Conservation (phyloP, 2,329 filamentous ascomycete genomes). For the Cladosporium sp. region DNA sequence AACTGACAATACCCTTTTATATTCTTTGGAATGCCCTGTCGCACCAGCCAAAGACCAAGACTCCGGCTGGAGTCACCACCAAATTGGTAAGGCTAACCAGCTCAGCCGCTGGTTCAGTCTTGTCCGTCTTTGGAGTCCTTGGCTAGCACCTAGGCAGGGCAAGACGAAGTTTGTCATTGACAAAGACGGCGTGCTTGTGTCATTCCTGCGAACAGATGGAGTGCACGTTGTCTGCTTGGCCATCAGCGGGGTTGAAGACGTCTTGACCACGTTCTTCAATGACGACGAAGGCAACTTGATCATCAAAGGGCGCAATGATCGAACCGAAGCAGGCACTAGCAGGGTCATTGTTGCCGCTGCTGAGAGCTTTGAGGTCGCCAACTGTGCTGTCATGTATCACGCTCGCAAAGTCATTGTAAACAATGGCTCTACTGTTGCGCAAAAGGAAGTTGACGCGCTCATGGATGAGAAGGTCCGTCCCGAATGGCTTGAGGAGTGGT, state of each 20-base stretch:
- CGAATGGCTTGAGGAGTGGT: conserved; percentile 79
- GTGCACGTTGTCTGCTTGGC: conserved; percentile 71
- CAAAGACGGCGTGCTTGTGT: conserved; percentile 70
- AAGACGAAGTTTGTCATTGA: conserved; percentile 59
- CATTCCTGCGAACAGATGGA: conserved; percentile 68
- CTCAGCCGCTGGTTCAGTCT: conserved; percentile 73
- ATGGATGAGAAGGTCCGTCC: conserved; percentile 44
- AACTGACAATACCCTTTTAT: conserved; percentile 62
- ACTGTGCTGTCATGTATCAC: conserved; percentile 79
- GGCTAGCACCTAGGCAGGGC: conserved; percentile 85
- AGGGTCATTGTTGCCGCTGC: conserved; percentile 66
- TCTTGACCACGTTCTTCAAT: conserved; percentile 63
- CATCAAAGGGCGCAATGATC: conserved; percentile 68
- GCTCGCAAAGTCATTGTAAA: conserved; percentile 58
- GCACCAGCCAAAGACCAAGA: conserved; percentile 49
- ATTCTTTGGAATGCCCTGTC: conserved; percentile 57
- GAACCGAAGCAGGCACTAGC: conserved; percentile 47
- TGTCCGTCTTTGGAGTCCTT: conserved; percentile 72
- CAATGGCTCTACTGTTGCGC: conserved; percentile 38
- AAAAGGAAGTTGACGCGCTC: conserved; percentile 41
- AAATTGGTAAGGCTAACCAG: conserved; percentile 59
- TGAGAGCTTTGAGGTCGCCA: conserved; percentile 65
- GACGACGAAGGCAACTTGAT: conserved; percentile 59
- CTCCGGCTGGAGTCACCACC: conserved; percentile 52
- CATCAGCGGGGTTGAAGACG: conserved; percentile 65